Percentiles rank a stretch among this genome's conserved stretches.
Conservation (phyloP, 331 rosid species). For the Malus hybrid region DNA sequence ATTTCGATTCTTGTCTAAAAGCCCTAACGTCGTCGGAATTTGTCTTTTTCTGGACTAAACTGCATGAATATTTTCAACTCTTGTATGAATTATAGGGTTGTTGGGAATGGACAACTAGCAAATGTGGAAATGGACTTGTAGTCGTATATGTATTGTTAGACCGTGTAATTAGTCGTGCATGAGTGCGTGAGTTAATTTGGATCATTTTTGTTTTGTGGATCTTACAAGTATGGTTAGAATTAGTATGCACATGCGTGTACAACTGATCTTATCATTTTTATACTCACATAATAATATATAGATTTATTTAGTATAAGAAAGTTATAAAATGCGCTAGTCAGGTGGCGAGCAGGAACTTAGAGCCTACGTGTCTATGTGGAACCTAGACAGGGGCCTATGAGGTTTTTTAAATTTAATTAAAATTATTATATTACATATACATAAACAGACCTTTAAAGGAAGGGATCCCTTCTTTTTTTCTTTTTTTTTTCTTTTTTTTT, state of each 20-base stretch:
- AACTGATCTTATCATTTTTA: neutral
- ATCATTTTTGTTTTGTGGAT: too few species aligned
- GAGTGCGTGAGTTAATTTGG: neutral
- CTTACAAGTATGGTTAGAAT: too few species aligned
- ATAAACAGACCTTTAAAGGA: too few species aligned
- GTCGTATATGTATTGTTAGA: neutral
- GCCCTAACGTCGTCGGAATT: slow-evolving; percentile 17
- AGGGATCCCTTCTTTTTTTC: too few species aligned
- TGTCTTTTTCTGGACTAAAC: slow-evolving; percentile 30
- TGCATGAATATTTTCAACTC: slow-evolving; percentile 6
- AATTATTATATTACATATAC: too few species aligned
- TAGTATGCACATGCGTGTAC: neutral
- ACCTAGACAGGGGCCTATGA: too few species aligned
- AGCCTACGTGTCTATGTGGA: too few species aligned
- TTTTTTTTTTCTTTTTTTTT: too few species aligned
- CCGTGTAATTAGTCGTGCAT: neutral
- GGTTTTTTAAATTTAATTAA: too few species aligned
- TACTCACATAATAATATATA: neutral
- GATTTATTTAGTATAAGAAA: too few species aligned
- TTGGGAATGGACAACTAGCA: slow-evolving; percentile 20
- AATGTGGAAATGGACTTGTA: neutral
- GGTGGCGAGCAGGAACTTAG: too few species aligned
- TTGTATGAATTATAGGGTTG: neutral
- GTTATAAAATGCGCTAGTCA: too few species aligned
- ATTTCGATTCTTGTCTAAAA: slow-evolving; percentile 24